phyloP scores from a whole-genome alignment of 768 basidiomycete species.

The Strobilomyces dryophilus region DNA sequence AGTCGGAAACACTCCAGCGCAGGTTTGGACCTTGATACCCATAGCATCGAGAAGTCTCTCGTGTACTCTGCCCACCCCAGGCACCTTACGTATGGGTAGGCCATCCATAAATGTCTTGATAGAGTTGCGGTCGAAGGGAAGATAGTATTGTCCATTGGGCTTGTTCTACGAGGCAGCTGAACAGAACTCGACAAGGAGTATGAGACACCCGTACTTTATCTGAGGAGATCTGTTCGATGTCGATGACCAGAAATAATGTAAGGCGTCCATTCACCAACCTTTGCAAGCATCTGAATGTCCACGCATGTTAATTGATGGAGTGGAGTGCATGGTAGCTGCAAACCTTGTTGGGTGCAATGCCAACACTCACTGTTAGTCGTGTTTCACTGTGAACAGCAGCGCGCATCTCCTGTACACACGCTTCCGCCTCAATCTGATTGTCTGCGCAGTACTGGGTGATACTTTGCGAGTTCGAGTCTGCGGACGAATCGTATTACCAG shows the following conservation, averaged over 20 bases:
- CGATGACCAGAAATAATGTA: slow-evolving; percentile 1
- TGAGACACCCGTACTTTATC: slow-evolving; percentile 57
- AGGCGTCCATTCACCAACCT: slow-evolving; percentile 54
- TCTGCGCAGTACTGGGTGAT: slow-evolving; percentile 81
- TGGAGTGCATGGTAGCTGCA: slow-evolving; percentile 23
- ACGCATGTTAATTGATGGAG: slow-evolving; percentile 12
- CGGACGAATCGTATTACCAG: neutral
- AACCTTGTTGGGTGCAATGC: slow-evolving; percentile 94
- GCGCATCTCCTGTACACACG: slow-evolving; percentile 79
- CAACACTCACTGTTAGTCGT: slow-evolving; percentile 86
- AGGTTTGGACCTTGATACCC: slow-evolving; percentile 61
- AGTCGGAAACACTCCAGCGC: neutral
- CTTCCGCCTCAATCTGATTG: slow-evolving; percentile 58
- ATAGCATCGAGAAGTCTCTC: slow-evolving; percentile 85
- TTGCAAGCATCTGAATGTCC: slow-evolving; percentile 74
- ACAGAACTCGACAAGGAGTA: neutral
- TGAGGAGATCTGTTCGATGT: slow-evolving; percentile 69
- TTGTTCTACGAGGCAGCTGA: slow-evolving; percentile 59
- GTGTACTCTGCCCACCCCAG: slow-evolving; percentile 86
- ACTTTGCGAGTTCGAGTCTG: slow-evolving; percentile 36
- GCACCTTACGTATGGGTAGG: slow-evolving; percentile 82
- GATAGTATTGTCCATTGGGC: slow-evolving; percentile 86
- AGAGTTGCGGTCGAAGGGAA: slow-evolving; percentile 57
- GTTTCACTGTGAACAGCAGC: slow-evolving; percentile 72
- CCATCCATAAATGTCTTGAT: slow-evolving; percentile 77